A percentile compares a stretch with the other conserved stretches of the same genome.
phyloP scores from a whole-genome alignment of 2,329 filamentous ascomycete genomes.

The Fusarium sp. region DNA sequence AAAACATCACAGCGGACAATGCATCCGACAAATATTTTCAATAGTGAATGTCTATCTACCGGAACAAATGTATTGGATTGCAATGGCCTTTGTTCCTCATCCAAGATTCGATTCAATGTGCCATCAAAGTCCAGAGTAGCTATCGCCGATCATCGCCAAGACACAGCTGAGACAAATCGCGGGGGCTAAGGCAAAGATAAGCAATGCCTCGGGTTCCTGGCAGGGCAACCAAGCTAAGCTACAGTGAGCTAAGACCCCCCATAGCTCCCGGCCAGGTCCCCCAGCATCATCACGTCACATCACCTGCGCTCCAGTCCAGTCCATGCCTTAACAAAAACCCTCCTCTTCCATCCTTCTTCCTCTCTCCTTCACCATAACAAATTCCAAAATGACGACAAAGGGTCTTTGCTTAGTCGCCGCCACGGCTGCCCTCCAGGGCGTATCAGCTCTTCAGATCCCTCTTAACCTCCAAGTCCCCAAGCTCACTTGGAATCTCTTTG shows the following conservation, averaged over 20 bases:
- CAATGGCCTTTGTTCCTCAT: background rate
- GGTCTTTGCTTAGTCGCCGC: constrained; percentile 42
- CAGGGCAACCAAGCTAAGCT: constrained; percentile 35
- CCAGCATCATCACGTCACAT: constrained; percentile 38
- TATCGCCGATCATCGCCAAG: constrained; percentile 2
- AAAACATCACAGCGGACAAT: fast-evolving
- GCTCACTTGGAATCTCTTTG: constrained; percentile 34
- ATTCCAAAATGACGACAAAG: constrained; percentile 41
- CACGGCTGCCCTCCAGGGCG: constrained; percentile 45
- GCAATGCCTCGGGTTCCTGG: constrained; percentile 40
- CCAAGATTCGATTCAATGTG: background rate
- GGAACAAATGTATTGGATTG: background rate
- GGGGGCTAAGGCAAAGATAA: constrained; percentile 29
- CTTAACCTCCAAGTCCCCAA: constrained; percentile 32
- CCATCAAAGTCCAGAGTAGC: constrained; percentile 2
- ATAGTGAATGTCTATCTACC: background rate
- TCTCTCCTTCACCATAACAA: background rate
- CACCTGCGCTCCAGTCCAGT: constrained; percentile 15
- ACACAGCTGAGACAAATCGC: constrained; percentile 11
- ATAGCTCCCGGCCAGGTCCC: constrained; percentile 4
- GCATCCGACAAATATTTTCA: fast-evolving
- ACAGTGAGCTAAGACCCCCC: constrained; percentile 1
- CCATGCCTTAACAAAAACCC: constrained; percentile 1
- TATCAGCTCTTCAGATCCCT: constrained; percentile 44
- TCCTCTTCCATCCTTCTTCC: constrained; percentile 13